Evolutionary conservation across 441 rosid genomes (phyloP), one percentile per base, ranked within the genome.

Genomic region (Daphne laureola): DNA sequence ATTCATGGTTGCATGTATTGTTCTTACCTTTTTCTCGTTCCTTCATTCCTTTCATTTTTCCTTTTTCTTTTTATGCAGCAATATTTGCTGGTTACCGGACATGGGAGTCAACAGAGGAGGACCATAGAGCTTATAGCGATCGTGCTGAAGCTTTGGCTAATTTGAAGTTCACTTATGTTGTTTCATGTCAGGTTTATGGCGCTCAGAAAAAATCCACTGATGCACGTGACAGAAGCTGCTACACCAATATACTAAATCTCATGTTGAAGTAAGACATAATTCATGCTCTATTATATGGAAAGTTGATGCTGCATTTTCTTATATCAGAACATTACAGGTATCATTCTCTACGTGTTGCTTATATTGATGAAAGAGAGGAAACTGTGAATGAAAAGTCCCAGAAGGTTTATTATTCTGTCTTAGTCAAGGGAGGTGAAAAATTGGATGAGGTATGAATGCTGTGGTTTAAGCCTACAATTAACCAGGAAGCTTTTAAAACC

Each of bases 91-190:
- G 76, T 59, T 61, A 38, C 53, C 77, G 64, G 63, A 67, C 74
- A 61, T 63, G 52, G 75, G 80, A 77, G 43, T 67, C 57, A 12
- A 47, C 55, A 42, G 75, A 70, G 55, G 73, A 61, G 18, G 49
- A 62, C 43, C 75, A 53, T 8, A 71, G 56, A 62, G 67, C 45
- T 58, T 70, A 56, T 46, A 1, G 17, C 43, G 86, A 78, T 42
- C 65, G 46, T 55, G 91, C 81, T 8, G 79, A 75, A 64, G 97
- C 97, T 62, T 75, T 87, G 47, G 91, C 86, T 4, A 82, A 87
- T 74, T 57, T 93, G 74, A 93, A 93, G 87, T 93, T 90, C 79
- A 90, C 96, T 46, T 93, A 87, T 65, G 97, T 93, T 57, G 99
- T 93, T 54, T 93, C 99, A 53, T 93, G 99, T 77, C 97, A 93